These are phyloP conservation scores for Astragalus glycyphyllos DNA, from an alignment of 306 rosid genomes.

Conservation along the genomic window DNA sequence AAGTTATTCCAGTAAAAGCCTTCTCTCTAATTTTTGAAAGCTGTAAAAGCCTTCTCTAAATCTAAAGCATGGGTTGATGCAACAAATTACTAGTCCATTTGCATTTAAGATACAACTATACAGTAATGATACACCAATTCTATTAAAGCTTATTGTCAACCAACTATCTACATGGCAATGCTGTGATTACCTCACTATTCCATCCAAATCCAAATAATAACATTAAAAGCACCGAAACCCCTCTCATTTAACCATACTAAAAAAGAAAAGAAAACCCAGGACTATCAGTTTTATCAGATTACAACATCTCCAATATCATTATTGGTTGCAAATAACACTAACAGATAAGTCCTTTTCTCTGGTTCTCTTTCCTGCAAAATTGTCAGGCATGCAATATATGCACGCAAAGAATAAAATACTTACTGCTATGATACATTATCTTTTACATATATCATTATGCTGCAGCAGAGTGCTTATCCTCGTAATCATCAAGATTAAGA, in stretches of 20 bases:
- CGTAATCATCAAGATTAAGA: constrained; percentile 83
- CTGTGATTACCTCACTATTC: constrained; percentile 32
- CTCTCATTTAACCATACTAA: constrained; percentile 34
- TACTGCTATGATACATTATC: constrained; percentile 42
- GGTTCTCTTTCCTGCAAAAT: constrained; percentile 53
- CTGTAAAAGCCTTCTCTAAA: constrained; percentile 7
- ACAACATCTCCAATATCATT: constrained; percentile 42
- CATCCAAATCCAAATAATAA: constrained; percentile 35
- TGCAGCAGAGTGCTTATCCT: constrained; percentile 75
- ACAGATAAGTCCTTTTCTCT: constrained; percentile 36
- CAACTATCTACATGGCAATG: constrained; percentile 41
- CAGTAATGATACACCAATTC: constrained; percentile 41
- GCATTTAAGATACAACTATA: constrained; percentile 35
- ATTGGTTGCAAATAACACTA: constrained; percentile 40
- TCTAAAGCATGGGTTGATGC: constrained; percentile 9
- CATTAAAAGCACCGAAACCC: constrained; percentile 39
- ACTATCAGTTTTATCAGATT: constrained; percentile 34
- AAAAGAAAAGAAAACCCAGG: constrained; percentile 24
- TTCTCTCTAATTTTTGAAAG: background rate
- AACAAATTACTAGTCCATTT: constrained; percentile 34
- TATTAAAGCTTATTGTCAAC: constrained; percentile 46
- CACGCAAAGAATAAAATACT: constrained; percentile 64
- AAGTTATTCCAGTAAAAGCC: constrained; percentile 11
- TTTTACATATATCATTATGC: constrained; percentile 51
- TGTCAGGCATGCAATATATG: constrained; percentile 53